These are phyloP conservation scores for Lasiosphaeria ovina DNA, from an alignment of 495 filamentous ascomycete genomes.

Conservation along the genomic window DNA sequence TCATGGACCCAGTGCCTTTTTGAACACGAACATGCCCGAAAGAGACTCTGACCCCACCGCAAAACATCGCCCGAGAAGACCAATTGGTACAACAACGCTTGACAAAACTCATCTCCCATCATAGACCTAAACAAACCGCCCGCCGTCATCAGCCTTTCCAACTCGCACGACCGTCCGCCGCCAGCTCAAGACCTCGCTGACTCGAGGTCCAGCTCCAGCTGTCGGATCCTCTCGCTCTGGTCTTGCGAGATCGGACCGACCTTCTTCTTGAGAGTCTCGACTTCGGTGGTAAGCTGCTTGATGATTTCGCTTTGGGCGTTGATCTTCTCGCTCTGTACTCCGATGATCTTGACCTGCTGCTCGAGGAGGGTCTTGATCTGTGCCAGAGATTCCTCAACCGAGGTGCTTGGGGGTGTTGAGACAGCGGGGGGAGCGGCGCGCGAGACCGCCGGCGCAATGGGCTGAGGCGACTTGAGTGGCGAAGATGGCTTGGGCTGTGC, in stretches of 20 bases:
- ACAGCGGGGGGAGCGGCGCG: slow-evolving; percentile 16
- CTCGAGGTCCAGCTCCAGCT: slow-evolving; percentile 68
- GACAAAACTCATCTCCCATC: too few relatives aligned
- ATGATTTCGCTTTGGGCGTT: slow-evolving; percentile 58
- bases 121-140: neutral
- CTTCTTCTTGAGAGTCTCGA: slow-evolving; percentile 67
- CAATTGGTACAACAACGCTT: too few relatives aligned
- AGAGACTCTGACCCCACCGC: too few relatives aligned
- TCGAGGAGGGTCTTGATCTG: slow-evolving; percentile 66
- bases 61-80: too few relatives aligned
- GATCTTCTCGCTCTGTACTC: slow-evolving; percentile 57
- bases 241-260: slow-evolving; percentile 55
- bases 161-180: neutral
- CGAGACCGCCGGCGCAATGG: slow-evolving; percentile 24
- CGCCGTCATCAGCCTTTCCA: neutral
- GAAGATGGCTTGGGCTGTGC: slow-evolving; percentile 34
- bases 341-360: slow-evolving; percentile 61
- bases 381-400: slow-evolving; percentile 45
- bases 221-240: slow-evolving; percentile 67
- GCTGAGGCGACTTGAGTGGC: slow-evolving; percentile 31
- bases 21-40: too few relatives aligned
- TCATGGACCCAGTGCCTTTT: too few relatives aligned
- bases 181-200: slow-evolving; percentile 18
- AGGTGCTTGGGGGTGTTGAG: slow-evolving; percentile 18
- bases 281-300: slow-evolving; percentile 59